Conservation (phyloP, 1,284 basidiomycete species). For the Apiotrichum veenhuisii region DNA sequence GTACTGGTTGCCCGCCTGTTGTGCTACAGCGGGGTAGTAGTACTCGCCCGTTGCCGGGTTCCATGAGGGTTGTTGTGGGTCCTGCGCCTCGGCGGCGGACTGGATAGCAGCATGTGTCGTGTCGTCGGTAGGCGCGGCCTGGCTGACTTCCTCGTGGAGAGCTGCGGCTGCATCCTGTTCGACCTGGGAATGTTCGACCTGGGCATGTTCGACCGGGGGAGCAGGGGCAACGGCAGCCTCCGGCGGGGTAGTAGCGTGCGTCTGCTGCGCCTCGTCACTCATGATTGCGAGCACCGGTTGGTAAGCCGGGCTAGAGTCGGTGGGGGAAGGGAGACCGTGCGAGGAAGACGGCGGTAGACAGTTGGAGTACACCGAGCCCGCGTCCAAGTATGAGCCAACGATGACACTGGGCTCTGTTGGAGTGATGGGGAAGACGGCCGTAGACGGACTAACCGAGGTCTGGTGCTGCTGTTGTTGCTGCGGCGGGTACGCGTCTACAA, state of each 20-base stretch:
- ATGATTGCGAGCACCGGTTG: not conserved
- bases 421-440: not conserved
- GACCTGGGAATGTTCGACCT: not conserved
- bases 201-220: not conserved
- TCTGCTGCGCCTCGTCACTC: not conserved
- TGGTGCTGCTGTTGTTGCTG: not conserved
- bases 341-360: not conserved
- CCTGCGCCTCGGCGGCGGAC: not conserved
- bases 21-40: not conserved
- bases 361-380: not conserved
- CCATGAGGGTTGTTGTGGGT: not conserved
- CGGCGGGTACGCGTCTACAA: not conserved
- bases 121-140: not conserved
- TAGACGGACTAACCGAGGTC: not conserved
- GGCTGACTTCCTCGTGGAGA: not conserved
- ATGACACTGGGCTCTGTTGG: not conserved
- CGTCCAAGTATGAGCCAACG: not conserved
- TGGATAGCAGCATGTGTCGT: not conserved
- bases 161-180: not conserved
- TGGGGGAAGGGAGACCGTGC: not conserved
- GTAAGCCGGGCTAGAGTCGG: not conserved
- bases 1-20: not conserved
- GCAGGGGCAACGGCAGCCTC: not conserved
- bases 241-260: not conserved
- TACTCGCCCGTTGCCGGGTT: conserved; percentile 3